Evolutionary conservation across 2,329 filamentous ascomycete species (phyloP).

Genomic region (Claviceps paspali): DNA sequence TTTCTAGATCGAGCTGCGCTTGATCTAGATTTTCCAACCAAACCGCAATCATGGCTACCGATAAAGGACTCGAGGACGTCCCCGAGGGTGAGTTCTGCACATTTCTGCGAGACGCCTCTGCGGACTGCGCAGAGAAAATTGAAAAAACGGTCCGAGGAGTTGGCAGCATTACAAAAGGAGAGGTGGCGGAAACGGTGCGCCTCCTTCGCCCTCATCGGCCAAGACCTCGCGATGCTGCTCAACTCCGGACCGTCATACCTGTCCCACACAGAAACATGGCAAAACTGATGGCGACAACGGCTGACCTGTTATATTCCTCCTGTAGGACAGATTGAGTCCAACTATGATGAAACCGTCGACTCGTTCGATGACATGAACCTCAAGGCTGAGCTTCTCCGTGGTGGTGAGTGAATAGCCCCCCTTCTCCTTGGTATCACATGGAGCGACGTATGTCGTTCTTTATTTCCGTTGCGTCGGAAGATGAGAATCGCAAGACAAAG

Average conservation of each 20-base stretch:
- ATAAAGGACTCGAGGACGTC: slow-evolving; percentile 97
- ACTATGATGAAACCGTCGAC: slow-evolving; percentile 99
- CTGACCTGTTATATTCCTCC: slow-evolving; percentile 10
- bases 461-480: not conserved
- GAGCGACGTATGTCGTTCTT: not conserved
- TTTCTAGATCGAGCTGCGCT: slow-evolving; percentile 62
- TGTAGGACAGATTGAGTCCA: slow-evolving; percentile 96
- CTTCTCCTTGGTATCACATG: not conserved
- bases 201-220: not conserved
- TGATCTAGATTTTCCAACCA: slow-evolving; percentile 48
- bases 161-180: not conserved
- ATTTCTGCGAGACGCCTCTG: not conserved
- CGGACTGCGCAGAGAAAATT: not conserved
- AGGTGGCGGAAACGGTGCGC: not conserved
- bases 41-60: slow-evolving; percentile 93
- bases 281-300: not conserved
- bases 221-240: slow-evolving; percentile 1
- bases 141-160: too few species aligned
- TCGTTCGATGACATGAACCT: slow-evolving; percentile 98
- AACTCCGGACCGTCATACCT: not conserved
- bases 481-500: not conserved
- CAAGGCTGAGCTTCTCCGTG: slow-evolving; percentile 93
- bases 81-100: slow-evolving; percentile 61
- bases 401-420: slow-evolving; percentile 37
- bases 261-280: slow-evolving; percentile 1